phyloP scores from a whole-genome alignment of 805 yeast genomes.

The Teunomyces tritomae region DNA sequence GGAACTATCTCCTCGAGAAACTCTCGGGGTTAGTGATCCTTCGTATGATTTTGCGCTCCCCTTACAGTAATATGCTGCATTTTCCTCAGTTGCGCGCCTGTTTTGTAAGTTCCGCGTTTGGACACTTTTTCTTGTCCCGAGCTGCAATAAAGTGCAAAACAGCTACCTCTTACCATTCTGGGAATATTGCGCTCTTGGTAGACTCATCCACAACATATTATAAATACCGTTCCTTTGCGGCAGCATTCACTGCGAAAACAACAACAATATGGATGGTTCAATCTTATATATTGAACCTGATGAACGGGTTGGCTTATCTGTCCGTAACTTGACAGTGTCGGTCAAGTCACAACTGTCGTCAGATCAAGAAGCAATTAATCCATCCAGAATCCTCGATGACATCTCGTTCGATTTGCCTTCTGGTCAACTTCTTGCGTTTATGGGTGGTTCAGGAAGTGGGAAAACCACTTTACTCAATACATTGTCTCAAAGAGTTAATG shows the following conservation, averaged over 20 bases:
- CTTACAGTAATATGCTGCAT: too few species aligned
- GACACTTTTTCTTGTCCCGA: too few species aligned
- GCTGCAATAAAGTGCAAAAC: too few species aligned
- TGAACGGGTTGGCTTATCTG: slow-evolving; percentile 9
- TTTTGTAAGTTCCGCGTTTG: too few species aligned
- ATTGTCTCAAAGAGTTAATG: slow-evolving; percentile 50
- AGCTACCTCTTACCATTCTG: neutral
- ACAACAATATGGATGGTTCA: neutral
- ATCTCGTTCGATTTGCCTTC: slow-evolving; percentile 58
- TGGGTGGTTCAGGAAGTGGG: slow-evolving; percentile 89
- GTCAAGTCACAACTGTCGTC: slow-evolving; percentile 4
- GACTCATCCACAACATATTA: too few species aligned
- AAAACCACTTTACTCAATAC: slow-evolving; percentile 77
- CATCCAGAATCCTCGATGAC: slow-evolving; percentile 28
- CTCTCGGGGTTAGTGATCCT: too few species aligned
- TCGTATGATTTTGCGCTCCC: too few species aligned
- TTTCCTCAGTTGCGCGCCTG: too few species aligned
- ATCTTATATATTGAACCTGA: slow-evolving; percentile 7
- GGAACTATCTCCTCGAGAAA: too few species aligned
- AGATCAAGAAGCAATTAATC: neutral
- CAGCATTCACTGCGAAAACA: neutral
- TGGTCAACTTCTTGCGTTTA: slow-evolving; percentile 70
- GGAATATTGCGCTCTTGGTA: neutral
- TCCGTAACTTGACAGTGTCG: slow-evolving; percentile 9
- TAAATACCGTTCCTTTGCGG: too few species aligned